Percentiles rank a stretch among this genome's conserved stretches.
Evolutionary conservation across 2,329 filamentous ascomycete genomes (phyloP).

Genomic region (Pyrenophora seminiperda): DNA sequence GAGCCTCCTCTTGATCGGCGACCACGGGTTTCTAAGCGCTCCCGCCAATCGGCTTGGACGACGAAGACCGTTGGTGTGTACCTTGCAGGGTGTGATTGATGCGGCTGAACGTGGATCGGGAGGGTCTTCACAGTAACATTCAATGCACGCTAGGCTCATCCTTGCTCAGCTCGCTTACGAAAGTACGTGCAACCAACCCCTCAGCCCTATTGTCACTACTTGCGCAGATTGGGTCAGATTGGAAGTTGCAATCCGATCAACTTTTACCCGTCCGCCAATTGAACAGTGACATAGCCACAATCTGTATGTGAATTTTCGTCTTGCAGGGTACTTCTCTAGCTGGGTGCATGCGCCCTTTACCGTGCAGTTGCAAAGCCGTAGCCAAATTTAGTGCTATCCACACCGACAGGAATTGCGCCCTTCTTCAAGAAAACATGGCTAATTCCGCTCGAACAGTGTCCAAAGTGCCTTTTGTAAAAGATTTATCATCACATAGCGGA

Average conservation of each 20-base stretch:
- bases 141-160: slow-evolving; percentile 9
- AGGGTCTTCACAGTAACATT: slow-evolving; percentile 15
- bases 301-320: slow-evolving; percentile 7
- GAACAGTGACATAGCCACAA: neutral
- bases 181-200: slow-evolving; percentile 13
- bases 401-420: slow-evolving; percentile 4
- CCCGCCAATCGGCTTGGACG: neutral
- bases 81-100: slow-evolving; percentile 16
- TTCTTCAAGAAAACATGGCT: neutral
- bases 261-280: neutral
- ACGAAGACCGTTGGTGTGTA: slow-evolving; percentile 4
- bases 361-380: neutral
- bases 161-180: slow-evolving; percentile 16
- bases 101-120: slow-evolving; percentile 15
- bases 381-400: neutral
- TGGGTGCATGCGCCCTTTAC: slow-evolving; percentile 8
- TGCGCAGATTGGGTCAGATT: neutral
- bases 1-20: slow-evolving; percentile 17
- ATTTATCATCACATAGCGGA: neutral
- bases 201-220: slow-evolving; percentile 11
- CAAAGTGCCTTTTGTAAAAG: slow-evolving; percentile 8
- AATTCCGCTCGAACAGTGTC: slow-evolving; percentile 23
- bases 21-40: neutral
- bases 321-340: neutral
- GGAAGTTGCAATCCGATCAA: neutral